These are phyloP conservation scores for Balamuthia mandrillaris DNA, from an alignment of 208 protist species.

Conservation along the genomic window DNA sequence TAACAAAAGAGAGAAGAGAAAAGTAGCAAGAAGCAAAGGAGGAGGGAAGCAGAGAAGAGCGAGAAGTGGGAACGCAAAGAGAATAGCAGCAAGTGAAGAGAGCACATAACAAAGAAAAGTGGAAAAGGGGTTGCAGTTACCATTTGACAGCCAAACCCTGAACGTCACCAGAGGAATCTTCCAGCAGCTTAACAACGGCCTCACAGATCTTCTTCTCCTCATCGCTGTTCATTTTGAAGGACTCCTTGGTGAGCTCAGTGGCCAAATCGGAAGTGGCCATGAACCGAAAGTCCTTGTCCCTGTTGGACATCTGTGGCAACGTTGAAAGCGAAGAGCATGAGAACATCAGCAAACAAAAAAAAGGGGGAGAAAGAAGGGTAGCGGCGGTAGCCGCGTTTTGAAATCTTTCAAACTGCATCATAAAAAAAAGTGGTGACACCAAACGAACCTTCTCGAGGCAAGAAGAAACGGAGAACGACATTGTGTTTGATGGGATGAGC, in stretches of 20 bases:
- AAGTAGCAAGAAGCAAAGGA: neutral
- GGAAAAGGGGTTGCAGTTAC: neutral
- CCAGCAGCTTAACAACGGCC: slow-evolving; percentile 27
- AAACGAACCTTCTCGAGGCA: no score
- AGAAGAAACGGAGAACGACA: no score
- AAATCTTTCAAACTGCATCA: no score
- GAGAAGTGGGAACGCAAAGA: neutral
- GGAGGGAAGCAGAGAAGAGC: neutral
- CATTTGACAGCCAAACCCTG: slow-evolving; percentile 39
- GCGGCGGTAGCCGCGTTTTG: no score
- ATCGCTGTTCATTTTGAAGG: slow-evolving; percentile 35
- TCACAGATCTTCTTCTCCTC: slow-evolving; percentile 30
- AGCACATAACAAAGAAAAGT: neutral
- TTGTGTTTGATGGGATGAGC: no score
- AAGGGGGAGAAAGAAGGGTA: no score
- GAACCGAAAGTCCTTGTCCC: slow-evolving; percentile 43
- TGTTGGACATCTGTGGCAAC: slow-evolving; percentile 43
- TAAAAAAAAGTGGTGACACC: no score
- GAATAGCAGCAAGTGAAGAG: no score
- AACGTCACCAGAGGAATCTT: slow-evolving; percentile 32
- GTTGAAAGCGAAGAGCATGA: no score
- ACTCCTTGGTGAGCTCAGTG: slow-evolving; percentile 30
- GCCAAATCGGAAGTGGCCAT: slow-evolving; percentile 36
- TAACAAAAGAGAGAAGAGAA: neutral
- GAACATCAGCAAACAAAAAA: no score